A percentile compares a stretch with the other conserved stretches of the same genome.
These are phyloP conservation scores for Phellopilus nigrolimitatus DNA, from an alignment of 1,284 basidiomycete species.

Conservation along the genomic window DNA sequence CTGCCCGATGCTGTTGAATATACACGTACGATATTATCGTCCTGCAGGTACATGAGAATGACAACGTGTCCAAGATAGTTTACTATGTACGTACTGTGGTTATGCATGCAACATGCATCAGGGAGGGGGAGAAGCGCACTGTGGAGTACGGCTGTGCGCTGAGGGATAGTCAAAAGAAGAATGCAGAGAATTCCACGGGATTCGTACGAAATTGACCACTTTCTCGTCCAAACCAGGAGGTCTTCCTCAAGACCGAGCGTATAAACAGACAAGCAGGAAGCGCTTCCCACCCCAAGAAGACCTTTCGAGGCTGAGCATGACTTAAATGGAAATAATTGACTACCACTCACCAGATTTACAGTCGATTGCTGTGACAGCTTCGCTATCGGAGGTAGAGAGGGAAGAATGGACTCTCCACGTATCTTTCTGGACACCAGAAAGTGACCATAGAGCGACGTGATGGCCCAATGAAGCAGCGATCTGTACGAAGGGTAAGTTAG, in stretches of 20 bases:
- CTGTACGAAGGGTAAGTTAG: constrained; percentile 33
- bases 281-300: constrained; percentile 62
- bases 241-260: constrained; percentile 74
- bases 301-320: constrained; percentile 39
- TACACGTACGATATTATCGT: constrained; percentile 53
- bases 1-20: constrained; percentile 70
- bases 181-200: constrained; percentile 18
- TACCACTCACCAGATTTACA: constrained; percentile 58
- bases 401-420: constrained; percentile 79
- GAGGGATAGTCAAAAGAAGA: constrained; percentile 34
- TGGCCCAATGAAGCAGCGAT: constrained; percentile 64
- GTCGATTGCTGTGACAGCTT: constrained; percentile 56
- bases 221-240: constrained; percentile 71
- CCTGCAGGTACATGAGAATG: constrained; percentile 34
- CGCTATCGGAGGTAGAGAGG: constrained; percentile 51
- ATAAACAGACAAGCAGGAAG: constrained; percentile 57
- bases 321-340: background rate
- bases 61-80: constrained; percentile 14
- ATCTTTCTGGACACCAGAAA: constrained; percentile 55
- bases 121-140: constrained; percentile 64
- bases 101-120: constrained; percentile 67
- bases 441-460: constrained; percentile 67
- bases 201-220: constrained; percentile 63
- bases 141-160: constrained; percentile 37
- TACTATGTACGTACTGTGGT: constrained; percentile 41